A percentile compares a stretch with the other conserved stretches of the same genome.
phyloP scores from a whole-genome alignment of 202 grass and related monocot genomes.

The Panicum virgatum region DNA sequence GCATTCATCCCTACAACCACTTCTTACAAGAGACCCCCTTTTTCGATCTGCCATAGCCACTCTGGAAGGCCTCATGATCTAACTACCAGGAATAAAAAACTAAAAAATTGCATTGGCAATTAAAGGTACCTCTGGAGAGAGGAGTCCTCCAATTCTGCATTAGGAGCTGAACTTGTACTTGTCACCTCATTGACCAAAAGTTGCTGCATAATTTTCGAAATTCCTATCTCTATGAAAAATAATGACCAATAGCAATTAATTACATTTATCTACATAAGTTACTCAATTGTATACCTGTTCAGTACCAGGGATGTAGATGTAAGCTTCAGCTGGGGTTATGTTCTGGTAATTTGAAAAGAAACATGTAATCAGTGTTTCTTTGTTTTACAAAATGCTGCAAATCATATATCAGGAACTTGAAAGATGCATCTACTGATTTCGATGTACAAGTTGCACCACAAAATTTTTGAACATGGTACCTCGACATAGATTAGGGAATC shows the following conservation, averaged over 20 bases:
- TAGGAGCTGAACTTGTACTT: slow-evolving; percentile 54
- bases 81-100: neutral
- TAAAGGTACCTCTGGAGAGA: slow-evolving; percentile 67
- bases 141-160: slow-evolving; percentile 47
- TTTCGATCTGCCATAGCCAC: neutral
- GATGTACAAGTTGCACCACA: too few species aligned
- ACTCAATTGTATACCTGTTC: slow-evolving; percentile 55
- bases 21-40: neutral
- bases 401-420: too few species aligned
- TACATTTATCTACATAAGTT: slow-evolving; percentile 28
- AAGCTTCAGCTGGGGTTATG: slow-evolving; percentile 84
- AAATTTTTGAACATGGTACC: too few species aligned
- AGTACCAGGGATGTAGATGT: slow-evolving; percentile 71
- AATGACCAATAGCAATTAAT: slow-evolving; percentile 8
- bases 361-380: too few species aligned
- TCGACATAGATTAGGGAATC: too few species aligned
- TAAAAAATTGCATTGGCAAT: slow-evolving; percentile 26
- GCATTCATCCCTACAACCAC: neutral
- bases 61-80: neutral
- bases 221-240: slow-evolving; percentile 29
- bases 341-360: too few species aligned
- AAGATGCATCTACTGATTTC: too few species aligned
- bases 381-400: too few species aligned
- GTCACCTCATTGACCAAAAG: slow-evolving; percentile 49
- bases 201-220: slow-evolving; percentile 61